Evolutionary conservation across 306 rosid genomes (phyloP).

Genomic region (Begonia masoniana): DNA sequence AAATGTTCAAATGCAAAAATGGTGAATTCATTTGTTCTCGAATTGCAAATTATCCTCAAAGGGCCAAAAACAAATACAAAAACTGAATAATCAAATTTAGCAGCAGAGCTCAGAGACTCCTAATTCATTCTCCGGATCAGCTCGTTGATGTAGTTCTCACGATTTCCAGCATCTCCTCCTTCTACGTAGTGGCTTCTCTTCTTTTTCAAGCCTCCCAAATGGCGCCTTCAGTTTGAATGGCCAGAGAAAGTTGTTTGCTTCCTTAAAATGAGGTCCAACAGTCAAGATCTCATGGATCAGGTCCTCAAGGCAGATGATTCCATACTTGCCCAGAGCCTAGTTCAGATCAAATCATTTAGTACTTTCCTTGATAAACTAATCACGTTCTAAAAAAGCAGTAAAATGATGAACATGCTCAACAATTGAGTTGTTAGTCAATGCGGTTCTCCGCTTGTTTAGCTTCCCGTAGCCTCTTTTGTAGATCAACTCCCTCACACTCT

Average conservation of each 20-base stretch:
- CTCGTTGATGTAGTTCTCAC: slow-evolving; percentile 54
- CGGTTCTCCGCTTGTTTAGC: slow-evolving; percentile 28
- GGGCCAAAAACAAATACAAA: neutral
- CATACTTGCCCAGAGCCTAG: slow-evolving; percentile 67
- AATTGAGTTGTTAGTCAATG: slow-evolving; percentile 33
- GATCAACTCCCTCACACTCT: slow-evolving; percentile 64
- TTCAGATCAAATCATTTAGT: neutral
- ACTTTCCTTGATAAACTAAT: neutral
- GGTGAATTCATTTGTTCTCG: no score
- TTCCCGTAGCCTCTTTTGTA: slow-evolving; percentile 54
- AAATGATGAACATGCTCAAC: slow-evolving; percentile 23
- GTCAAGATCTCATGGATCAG: slow-evolving; percentile 62
- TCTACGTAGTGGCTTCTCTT: slow-evolving; percentile 74
- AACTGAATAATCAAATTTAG: neutral
- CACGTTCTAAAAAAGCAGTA: neutral
- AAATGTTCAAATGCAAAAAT: no score
- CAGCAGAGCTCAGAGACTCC: neutral
- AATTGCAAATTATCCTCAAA: neutral
- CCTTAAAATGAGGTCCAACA: slow-evolving; percentile 76
- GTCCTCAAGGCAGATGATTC: slow-evolving; percentile 56
- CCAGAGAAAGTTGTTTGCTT: slow-evolving; percentile 73
- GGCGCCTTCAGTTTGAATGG: slow-evolving; percentile 81
- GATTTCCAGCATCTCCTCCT: slow-evolving; percentile 76
- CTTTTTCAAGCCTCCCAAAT: slow-evolving; percentile 60
- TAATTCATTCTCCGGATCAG: slow-evolving; percentile 78